phyloP scores from a whole-genome alignment of 1,284 basidiomycete genomes.

The Leucoagaricus sp. region DNA sequence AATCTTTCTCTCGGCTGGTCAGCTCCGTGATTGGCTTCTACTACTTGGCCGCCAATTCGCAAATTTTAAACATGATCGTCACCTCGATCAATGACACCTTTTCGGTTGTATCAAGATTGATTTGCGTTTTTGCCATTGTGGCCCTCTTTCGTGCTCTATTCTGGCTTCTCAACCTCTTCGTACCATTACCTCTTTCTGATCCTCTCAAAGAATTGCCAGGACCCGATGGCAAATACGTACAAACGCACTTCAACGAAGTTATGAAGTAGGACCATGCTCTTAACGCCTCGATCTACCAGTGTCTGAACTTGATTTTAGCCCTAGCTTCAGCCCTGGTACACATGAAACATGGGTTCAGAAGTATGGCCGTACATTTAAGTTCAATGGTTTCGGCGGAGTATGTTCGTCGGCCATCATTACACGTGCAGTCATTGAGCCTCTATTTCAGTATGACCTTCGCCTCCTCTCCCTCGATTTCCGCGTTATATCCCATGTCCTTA shows the following conservation, averaged over 20 bases:
- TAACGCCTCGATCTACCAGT: conserved; percentile 3
- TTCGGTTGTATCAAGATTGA: conserved; percentile 24
- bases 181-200: conserved; percentile 46
- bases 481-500: conserved; percentile 49
- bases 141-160: conserved; percentile 34
- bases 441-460: conserved; percentile 51
- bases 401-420: conserved; percentile 3
- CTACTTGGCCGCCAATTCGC: too few species aligned
- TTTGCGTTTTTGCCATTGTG: conserved; percentile 30
- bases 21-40: too few species aligned
- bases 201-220: conserved; percentile 50
- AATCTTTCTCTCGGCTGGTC: too few species aligned
- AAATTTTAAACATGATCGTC: neutral
- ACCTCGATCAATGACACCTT: neutral
- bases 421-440: conserved; percentile 3
- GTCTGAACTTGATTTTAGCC: conserved; percentile 26
- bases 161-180: conserved; percentile 43
- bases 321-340: conserved; percentile 37
- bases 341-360: conserved; percentile 44
- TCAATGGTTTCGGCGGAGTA: conserved; percentile 53
- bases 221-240: conserved; percentile 39
- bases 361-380: conserved; percentile 50
- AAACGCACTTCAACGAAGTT: conserved; percentile 44
- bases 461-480: conserved; percentile 54
- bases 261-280: conserved; percentile 48